Evolutionary conservation across 2,329 filamentous ascomycete species (phyloP), one percentile per base, ranked within the genome.

Genomic region (Penicillium sumatraense): DNA sequence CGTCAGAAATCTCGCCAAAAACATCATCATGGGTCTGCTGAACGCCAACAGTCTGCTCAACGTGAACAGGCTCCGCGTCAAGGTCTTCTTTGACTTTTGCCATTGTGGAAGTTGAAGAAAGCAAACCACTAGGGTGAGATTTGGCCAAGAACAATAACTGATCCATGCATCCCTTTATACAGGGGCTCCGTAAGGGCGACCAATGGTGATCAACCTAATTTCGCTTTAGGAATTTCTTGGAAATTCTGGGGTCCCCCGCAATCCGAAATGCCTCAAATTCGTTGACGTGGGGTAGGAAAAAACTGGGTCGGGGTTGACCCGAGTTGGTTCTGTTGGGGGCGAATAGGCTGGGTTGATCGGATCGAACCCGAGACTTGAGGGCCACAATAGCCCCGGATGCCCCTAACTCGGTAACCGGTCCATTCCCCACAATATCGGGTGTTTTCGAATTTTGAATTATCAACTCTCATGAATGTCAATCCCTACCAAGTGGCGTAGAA

Each of bases 11-110:
- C 40, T 42, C 40, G 18, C 40, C 40, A 6, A 42, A 42, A 20
- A 42, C 40, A 26, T 24, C 40, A n/a, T 42, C 40, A 6, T 42
- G 35, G 24, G 9, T 24, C 38, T 42, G 21, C 10, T 42, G 38
- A 20, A n/a, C 21, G 14, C 38, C 38, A n/a, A 16, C 41, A 35
- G 42, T 31, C 35, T 48, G 16, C 46, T 59, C 41, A 58, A 42
- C 41, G 35, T 42, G 38, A 11, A 14, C 21, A 42, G 21, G 38
- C 38, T 13, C 38, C 2, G 21, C 10, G 3, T 26, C 38, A 7
- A 42, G 38, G 13, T 42, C 38, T 42, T 24, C 21, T 14, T 42
- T 42, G 3, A 21, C 5, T 42, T 26, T 14, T 7, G 20, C 38
- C 38, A 42, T 42, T 42, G 38, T 42, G 20, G 21, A 42, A 42